Conservation (phyloP, 75 land plant species). For the Gnetum montanum region DNA sequence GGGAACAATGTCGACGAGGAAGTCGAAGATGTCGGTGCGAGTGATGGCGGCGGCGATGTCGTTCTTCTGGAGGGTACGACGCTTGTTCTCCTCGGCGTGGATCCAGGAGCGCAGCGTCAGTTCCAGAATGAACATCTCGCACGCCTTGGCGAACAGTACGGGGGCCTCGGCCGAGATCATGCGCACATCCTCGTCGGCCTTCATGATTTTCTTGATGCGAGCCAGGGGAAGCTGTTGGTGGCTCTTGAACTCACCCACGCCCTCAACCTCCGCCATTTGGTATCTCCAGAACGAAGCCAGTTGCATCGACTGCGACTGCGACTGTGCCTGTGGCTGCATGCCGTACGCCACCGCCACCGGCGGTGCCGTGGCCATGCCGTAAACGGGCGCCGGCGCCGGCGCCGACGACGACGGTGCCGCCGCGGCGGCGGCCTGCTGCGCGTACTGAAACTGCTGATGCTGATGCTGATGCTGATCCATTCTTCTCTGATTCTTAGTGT, state of each 20-base stretch:
- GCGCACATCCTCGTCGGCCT: conserved; percentile 74
- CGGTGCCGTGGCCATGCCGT: background rate
- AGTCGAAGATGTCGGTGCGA: conserved; percentile 66
- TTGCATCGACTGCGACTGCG: conserved; percentile 49
- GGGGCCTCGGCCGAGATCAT: conserved; percentile 85
- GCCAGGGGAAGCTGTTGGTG: conserved; percentile 74
- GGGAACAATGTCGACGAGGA: conserved; percentile 67
- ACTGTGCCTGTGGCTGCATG: conserved; percentile 7
- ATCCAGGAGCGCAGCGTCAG: conserved; percentile 75
- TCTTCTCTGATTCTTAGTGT: no score
- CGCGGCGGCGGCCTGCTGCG: no score
- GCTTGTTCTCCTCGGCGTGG: conserved; percentile 81
- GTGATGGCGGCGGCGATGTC: conserved; percentile 83
- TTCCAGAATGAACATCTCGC: conserved; percentile 74
- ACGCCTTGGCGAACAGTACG: conserved; percentile 74
- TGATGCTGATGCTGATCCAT: no score
- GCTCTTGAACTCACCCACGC: conserved; percentile 67
- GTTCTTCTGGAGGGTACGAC: conserved; percentile 75
- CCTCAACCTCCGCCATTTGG: conserved; percentile 53
- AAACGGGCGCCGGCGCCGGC: no score
- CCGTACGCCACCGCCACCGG: background rate
- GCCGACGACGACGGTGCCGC: no score
- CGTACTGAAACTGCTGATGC: no score
- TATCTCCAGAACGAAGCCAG: conserved; percentile 44
- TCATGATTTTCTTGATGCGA: conserved; percentile 79